These are phyloP conservation scores for Arabidopsis suecica DNA, from an alignment of 345 rosid genomes.

Conservation along the genomic window DNA sequence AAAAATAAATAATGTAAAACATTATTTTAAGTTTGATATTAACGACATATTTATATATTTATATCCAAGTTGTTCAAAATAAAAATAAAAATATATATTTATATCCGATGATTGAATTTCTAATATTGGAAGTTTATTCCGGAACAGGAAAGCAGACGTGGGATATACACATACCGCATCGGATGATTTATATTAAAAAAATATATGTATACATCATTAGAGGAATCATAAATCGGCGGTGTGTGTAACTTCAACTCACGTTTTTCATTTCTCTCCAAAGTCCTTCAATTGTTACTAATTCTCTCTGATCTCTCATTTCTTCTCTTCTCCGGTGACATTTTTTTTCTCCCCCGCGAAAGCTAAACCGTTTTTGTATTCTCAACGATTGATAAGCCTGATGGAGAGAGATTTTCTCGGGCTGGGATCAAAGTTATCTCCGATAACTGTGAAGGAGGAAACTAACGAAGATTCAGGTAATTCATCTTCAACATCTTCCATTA, in stretches of 20 bases:
- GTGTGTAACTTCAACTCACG: slow-evolving; percentile 4
- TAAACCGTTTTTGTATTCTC: background rate
- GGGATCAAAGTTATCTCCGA: slow-evolving; percentile 35
- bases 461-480: slow-evolving; percentile 36
- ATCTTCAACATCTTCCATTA: background rate
- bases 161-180: background rate
- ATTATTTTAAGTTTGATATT: no score
- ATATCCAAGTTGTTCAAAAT: no score
- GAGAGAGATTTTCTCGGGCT: slow-evolving; percentile 57
- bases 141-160: background rate
- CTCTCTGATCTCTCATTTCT: background rate
- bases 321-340: background rate
- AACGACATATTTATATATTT: no score
- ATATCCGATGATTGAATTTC: background rate
- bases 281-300: background rate
- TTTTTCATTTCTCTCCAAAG: background rate
- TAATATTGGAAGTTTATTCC: background rate
- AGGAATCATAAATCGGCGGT: background rate
- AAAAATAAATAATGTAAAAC: no score
- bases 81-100: no score
- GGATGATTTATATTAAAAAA: background rate
- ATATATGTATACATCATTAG: no score
- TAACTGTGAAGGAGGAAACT: slow-evolving; percentile 44
- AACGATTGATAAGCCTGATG: slow-evolving; percentile 15
- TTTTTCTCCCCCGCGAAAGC: no score